A percentile compares a stretch with the other conserved stretches of the same genome.
These are phyloP conservation scores for Trichoderma koningiopsis DNA, from an alignment of 2,329 filamentous ascomycete species.

Conservation along the genomic window DNA sequence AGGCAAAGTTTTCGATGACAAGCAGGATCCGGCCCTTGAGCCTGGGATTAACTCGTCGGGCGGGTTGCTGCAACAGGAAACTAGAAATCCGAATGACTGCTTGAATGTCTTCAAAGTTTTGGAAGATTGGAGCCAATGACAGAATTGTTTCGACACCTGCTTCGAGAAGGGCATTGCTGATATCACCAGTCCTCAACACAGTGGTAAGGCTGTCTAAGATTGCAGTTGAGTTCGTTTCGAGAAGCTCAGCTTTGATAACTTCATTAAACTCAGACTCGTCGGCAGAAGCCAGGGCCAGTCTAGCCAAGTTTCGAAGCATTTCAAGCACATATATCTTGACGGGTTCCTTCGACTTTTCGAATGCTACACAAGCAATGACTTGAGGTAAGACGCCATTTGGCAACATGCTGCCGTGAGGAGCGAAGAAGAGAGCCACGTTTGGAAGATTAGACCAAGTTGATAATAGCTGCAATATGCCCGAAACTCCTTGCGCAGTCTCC, in stretches of 20 bases:
- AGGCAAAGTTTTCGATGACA: constrained; percentile 79
- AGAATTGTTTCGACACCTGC: constrained; percentile 78
- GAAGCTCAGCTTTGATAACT: constrained; percentile 56
- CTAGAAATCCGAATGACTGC: constrained; percentile 78
- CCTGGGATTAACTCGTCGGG: constrained; percentile 76
- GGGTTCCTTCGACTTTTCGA: constrained; percentile 77
- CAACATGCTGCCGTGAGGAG: constrained; percentile 41
- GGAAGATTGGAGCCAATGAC: constrained; percentile 70
- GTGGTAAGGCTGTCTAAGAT: constrained; percentile 68
- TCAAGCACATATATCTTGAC: constrained; percentile 82
- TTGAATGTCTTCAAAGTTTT: constrained; percentile 68
- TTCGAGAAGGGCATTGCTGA: constrained; percentile 75
- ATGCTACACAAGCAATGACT: constrained; percentile 70
- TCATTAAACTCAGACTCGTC: constrained; percentile 59
- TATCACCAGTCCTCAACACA: constrained; percentile 62
- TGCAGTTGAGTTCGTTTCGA: constrained; percentile 59
- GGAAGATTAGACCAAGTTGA: constrained; percentile 75
- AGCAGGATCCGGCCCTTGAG: constrained; percentile 80
- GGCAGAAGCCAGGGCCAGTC: constrained; percentile 58
- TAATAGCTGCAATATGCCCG: constrained; percentile 78
- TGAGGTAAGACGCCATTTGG: constrained; percentile 68
- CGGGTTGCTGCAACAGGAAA: constrained; percentile 82
- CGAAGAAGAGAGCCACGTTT: constrained; percentile 68
- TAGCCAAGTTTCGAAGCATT: constrained; percentile 71
- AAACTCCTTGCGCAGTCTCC: constrained; percentile 89